Evolutionary conservation across 2,329 filamentous ascomycete genomes (phyloP), one percentile per base, ranked within the genome.

Genomic region (Endothia cerciana): DNA sequence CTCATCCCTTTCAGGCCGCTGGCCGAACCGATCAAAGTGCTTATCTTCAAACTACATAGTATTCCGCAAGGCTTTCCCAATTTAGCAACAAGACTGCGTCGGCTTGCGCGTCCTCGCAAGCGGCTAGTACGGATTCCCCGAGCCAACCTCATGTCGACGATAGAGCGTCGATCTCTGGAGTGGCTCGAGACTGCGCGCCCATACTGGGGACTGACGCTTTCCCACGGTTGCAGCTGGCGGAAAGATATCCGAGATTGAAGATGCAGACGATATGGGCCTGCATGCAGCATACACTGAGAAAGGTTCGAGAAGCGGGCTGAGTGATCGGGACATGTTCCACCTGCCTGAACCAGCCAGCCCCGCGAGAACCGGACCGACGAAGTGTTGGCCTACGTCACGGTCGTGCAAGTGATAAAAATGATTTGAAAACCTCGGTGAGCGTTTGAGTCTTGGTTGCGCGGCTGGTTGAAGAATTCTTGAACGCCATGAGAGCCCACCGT

Each of bases 1-100:
- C 61, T 43, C 67, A 64, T 72, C 81, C 82, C 43, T 53, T 55
- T 30, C 30, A 40, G 40, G 25, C 36, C 38, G 60, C 25, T 45
- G 40, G 38, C 60, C 40, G 51, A 36, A 38, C 19, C 19, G 25
- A 22, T 63, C 25, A 45, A 45, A 45, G 11, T 17, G 11, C 57
- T 43, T 45, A 43, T 43, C 38, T 45, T 28, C 22, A 15, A 28
- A 25, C 19, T 19, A 17, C 51, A 49, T 4, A 30, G 13, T 43
- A 22, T 33, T 36, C 6, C 33, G 28, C n/a, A 25, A 10, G n/a
- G 6, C 51, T 47, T 60, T 17, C 51, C 51, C 22, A 45, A 59
- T 22, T 28, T 30, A 65, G 45, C 57, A 25, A 10, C 38, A 40
- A 36, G 11, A 22, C 17, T 47, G 22, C 22, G 36, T 19, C 22